phyloP scores from a whole-genome alignment of 2,329 filamentous ascomycete species.

The Botrytis cinerea region DNA sequence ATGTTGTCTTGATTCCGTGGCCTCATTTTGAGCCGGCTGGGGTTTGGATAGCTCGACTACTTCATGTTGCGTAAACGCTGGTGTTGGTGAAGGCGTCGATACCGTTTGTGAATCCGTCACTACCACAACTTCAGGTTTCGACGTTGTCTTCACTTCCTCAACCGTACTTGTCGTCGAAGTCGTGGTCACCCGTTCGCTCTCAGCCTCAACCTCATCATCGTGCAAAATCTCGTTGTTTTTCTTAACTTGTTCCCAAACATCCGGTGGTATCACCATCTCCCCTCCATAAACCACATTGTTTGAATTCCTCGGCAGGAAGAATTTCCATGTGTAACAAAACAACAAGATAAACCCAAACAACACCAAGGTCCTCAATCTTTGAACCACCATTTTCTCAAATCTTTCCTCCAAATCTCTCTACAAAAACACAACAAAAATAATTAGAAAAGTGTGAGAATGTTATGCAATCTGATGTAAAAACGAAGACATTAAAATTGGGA shows the following conservation, averaged over 20 bases:
- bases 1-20: neutral
- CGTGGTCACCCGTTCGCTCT: neutral
- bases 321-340: constrained; percentile 4
- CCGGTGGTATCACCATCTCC: neutral
- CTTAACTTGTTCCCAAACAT: neutral
- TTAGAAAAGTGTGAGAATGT: neutral
- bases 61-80: neutral
- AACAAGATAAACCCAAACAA: constrained; percentile 8
- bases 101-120: neutral
- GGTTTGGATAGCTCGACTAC: neutral
- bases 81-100: neutral
- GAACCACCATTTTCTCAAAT: constrained; percentile 2
- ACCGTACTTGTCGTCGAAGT: neutral
- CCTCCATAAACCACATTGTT: neutral
- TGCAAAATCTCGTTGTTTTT: neutral
- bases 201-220: neutral
- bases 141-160: neutral
- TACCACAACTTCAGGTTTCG: too few species aligned
- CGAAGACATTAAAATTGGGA: neutral
- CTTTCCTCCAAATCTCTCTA: neutral
- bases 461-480: neutral
- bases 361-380: neutral
- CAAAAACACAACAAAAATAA: neutral
- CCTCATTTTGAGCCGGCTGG: neutral
- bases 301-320: neutral